phyloP scores from a whole-genome alignment of 2,329 filamentous ascomycete species.

The Bipolaris oryzae region DNA sequence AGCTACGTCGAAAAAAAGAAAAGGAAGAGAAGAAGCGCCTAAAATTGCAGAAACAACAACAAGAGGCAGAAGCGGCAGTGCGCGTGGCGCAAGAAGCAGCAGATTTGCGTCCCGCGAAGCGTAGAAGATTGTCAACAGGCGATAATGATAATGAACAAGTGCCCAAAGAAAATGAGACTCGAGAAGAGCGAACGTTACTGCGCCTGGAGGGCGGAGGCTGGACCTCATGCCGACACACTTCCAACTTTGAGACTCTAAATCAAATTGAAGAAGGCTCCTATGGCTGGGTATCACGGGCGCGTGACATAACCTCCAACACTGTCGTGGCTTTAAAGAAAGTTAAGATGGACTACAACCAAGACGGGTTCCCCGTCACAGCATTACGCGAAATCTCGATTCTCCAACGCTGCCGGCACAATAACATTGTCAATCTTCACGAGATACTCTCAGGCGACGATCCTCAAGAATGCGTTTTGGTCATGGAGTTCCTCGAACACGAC shows the following conservation, averaged over 20 bases:
- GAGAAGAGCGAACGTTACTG: constrained; percentile 63
- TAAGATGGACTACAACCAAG: constrained; percentile 76
- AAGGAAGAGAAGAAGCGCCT: constrained; percentile 88
- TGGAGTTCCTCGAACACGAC: constrained; percentile 98
- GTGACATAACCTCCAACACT: constrained; percentile 72
- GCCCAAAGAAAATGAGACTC: constrained; percentile 28
- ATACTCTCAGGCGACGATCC: constrained; percentile 76
- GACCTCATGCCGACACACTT: constrained; percentile 75
- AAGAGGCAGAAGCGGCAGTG: constrained; percentile 62
- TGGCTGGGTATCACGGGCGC: constrained; percentile 88
- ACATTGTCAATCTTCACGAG: constrained; percentile 82
- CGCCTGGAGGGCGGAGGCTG: constrained; percentile 73
- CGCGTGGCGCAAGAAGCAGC: constrained; percentile 36
- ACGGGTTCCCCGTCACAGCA: constrained; percentile 91
- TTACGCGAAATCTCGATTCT: constrained; percentile 93
- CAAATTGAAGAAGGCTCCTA: constrained; percentile 98
- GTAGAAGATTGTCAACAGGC: constrained; percentile 62
- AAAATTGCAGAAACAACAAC: constrained; percentile 82
- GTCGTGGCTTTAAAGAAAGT: constrained; percentile 92
- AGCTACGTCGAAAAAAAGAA: constrained; percentile 74
- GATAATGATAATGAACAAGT: constrained; percentile 42
- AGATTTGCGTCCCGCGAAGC: constrained; percentile 59
- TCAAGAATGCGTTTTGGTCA: constrained; percentile 83
- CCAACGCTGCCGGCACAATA: constrained; percentile 76
- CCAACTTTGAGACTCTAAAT: constrained; percentile 90